Percentiles rank a stretch among this genome's conserved stretches.
Conservation (phyloP, 2,329 filamentous ascomycete species). For the Aureobasidium sp. region DNA sequence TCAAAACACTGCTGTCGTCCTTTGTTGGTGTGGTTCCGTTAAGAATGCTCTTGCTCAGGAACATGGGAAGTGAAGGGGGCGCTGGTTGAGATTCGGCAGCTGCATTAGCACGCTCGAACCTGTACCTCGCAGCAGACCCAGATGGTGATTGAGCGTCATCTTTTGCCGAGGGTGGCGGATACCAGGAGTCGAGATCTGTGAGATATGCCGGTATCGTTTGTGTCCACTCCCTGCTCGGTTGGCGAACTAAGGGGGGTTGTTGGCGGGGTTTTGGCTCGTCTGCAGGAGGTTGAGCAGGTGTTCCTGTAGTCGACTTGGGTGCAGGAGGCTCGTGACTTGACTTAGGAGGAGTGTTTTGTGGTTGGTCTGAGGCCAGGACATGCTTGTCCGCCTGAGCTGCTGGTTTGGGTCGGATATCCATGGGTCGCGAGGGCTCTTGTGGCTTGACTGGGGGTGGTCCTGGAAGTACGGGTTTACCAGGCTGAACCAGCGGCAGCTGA, state of each 20-base stretch:
- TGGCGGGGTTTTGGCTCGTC: conserved; percentile 4
- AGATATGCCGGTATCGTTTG: conserved; percentile 75
- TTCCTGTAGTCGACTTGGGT: conserved; percentile 1
- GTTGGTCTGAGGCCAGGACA: conserved; percentile 10
- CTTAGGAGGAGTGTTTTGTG: conserved; percentile 17
- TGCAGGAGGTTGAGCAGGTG: background rate
- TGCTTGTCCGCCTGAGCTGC: conserved; percentile 4
- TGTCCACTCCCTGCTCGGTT: conserved; percentile 47
- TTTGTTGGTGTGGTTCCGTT: conserved; percentile 90
- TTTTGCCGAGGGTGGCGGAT: conserved; percentile 35
- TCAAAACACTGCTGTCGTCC: conserved; percentile 94
- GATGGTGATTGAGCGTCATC: conserved; percentile 2
- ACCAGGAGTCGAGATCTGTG: conserved; percentile 63
- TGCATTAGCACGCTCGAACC: conserved; percentile 63
- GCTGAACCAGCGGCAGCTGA: conserved; percentile 42
- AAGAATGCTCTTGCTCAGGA: conserved; percentile 87
- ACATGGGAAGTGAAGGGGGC: conserved; percentile 79
- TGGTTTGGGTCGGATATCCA: conserved; percentile 18
- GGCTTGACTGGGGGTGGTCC: conserved; percentile 6
- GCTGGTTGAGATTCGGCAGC: conserved; percentile 73
- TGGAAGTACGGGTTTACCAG: conserved; percentile 13
- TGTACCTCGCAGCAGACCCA: background rate
- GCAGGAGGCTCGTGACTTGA: conserved; percentile 13
- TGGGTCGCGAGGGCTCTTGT: conserved; percentile 14
- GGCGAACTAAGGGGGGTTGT: conserved; percentile 1